Evolutionary conservation across 78 protist species (phyloP).

Genomic region (Cyanophora paradoxa): DNA sequence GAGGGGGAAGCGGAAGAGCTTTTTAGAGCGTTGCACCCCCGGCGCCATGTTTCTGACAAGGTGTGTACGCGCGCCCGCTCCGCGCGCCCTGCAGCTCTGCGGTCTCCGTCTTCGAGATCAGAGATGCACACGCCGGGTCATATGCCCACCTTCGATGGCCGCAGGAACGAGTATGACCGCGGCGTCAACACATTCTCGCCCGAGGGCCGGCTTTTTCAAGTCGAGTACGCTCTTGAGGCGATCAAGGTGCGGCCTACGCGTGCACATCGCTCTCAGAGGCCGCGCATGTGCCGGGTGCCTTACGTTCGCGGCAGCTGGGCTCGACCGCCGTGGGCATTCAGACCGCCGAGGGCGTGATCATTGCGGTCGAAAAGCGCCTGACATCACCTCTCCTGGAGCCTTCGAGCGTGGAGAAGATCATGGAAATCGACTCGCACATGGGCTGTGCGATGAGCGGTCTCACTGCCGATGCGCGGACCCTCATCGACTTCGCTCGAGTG

Average conservation of each 20-base stretch:
- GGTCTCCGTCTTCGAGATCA: no score
- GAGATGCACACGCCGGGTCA: no score
- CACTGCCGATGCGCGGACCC: conserved; percentile 94
- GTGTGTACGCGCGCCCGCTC: not conserved
- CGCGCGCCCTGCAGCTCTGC: no score
- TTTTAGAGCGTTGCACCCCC: no score
- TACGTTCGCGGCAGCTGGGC: conserved; percentile 89
- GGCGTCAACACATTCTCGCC: conserved; percentile 99
- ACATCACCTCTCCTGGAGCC: conserved; percentile 91
- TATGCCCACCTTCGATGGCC: no score
- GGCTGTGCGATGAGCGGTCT: conserved; percentile 93
- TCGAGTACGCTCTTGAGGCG: conserved; percentile 98
- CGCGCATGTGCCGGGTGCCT: not conserved
- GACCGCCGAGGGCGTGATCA: conserved; percentile 93
- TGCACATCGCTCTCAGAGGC: not conserved
- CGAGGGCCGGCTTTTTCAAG: conserved; percentile 89
- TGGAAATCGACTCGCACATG: conserved; percentile 71
- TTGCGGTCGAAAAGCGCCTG: conserved; percentile 95
- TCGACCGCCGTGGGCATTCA: conserved; percentile 96
- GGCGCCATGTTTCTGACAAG: not conserved
- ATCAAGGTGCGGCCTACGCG: conserved; percentile 67
- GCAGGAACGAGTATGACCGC: conserved; percentile 90
- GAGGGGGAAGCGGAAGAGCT: no score
- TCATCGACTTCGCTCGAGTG: conserved; percentile 93
- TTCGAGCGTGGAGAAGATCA: conserved; percentile 67